Base-by-base conservation (phyloP, 352 stramenopile genomes). In the Pythium aquatile region DNA sequence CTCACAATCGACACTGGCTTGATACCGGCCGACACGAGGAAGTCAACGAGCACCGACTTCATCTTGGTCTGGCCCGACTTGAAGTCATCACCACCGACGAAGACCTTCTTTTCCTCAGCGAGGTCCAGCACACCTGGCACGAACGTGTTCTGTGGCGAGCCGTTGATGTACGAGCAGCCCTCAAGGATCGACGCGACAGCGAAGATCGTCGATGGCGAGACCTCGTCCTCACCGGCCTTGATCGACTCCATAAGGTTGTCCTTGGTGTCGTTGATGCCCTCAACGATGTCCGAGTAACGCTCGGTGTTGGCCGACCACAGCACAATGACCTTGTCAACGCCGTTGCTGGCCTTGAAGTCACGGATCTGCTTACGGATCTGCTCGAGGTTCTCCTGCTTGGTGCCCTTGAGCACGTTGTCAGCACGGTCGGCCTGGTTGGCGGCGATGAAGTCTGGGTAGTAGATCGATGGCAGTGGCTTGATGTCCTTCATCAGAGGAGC, bases 51-150 rank as follows among this genome's bases (percentile, higher is more conserved):
- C 29, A 99, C 97, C 62, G 83, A 98, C 82, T 99, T 99, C 71
- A 99, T 99, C 85, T 99, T 99, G 29, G 97, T 99, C 83, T 99
- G 98, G 40, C 97, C 97, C 61, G 89, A 98, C 87, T 99, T 99
- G 85, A 99, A 99, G 81, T 99, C 97, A 72, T 99, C 97, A 47
- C 98, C 97, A 46, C 94, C 97, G 61, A 99, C 97, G 70, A 99
- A 99, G 14, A 98, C 78, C 58, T 97, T 91, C 68, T 98, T 95
- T 71, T 93, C 77, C 75, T 97, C 86, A 7, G 94, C 94, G 37
- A 98, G 74, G 74, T 99, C 96, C 37, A 99, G 72, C 35, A 99
- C 95, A 65, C 97, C 97, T 17, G 98, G 97, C 42, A 99, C 97
- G 68, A 99, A 99, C 5, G 97, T 99, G 87, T 99, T 99, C 81